Evolutionary conservation across 257 asterid genomes (phyloP).

Genomic region (Solanum acaule): DNA sequence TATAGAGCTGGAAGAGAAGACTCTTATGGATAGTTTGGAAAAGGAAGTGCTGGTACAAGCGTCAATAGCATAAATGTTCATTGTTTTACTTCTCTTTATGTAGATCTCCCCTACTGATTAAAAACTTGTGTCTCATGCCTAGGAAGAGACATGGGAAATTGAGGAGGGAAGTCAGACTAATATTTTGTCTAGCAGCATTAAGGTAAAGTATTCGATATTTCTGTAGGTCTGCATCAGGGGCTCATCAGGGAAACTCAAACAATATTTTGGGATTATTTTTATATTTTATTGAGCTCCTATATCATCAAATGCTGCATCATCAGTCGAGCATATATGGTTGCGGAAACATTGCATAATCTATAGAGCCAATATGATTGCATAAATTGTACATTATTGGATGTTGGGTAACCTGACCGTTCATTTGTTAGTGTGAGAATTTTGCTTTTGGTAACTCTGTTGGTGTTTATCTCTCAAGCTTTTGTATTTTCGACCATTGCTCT

Average conservation of each 20-base stretch:
- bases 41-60: constrained; percentile 76
- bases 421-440: background rate
- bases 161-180: constrained; percentile 96
- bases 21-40: constrained; percentile 94
- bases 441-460: background rate
- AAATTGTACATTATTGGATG: background rate
- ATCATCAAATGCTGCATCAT: background rate
- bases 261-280: background rate
- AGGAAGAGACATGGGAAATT: constrained; percentile 97
- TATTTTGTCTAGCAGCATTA: constrained; percentile 93
- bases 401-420: background rate
- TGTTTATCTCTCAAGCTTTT: background rate
- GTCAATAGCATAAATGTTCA: background rate
- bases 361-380: background rate
- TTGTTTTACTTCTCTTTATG: background rate
- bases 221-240: background rate
- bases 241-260: background rate
- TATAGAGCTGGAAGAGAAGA: constrained; percentile 93
- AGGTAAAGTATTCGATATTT: constrained; percentile 33
- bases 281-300: background rate
- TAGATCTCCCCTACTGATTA: constrained; percentile 2
- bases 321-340: background rate
- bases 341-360: background rate
- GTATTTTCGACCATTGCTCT: background rate
- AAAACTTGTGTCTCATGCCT: constrained; percentile 15